Conservation (phyloP, 257 asterid species). For the Solanum rostratum region DNA sequence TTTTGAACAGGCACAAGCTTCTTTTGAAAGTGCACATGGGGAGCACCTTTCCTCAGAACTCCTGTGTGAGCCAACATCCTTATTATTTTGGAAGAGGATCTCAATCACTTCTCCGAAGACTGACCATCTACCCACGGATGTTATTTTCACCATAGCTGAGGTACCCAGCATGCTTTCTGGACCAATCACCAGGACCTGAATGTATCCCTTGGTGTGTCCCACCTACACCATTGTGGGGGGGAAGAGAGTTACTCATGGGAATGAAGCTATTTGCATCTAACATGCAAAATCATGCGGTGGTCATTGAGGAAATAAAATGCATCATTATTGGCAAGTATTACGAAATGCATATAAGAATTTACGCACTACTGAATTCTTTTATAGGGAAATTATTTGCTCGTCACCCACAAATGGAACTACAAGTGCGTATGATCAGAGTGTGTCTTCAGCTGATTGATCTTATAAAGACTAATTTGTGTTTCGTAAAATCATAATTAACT, state of each 20-base stretch:
- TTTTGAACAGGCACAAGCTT: conserved; percentile 42
- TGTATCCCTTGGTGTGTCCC: conserved; percentile 96
- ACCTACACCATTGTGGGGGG: conserved; percentile 35
- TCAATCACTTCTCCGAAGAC: conserved; percentile 86
- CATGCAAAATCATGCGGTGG: neutral
- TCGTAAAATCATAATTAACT: neutral
- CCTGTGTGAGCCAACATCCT: conserved; percentile 10
- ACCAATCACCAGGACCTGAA: conserved; percentile 85
- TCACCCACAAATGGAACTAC: neutral
- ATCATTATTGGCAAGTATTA: neutral
- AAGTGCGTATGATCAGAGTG: neutral
- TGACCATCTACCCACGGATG: conserved; percentile 88
- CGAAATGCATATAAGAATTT: neutral
- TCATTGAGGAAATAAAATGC: neutral
- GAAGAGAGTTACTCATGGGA: neutral
- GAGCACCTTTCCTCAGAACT: conserved; percentile 13
- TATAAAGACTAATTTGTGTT: neutral
- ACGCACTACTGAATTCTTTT: neutral
- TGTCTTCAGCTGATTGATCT: neutral
- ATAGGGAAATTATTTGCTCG: neutral
- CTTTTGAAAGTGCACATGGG: conserved; percentile 26
- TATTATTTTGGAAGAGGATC: conserved; percentile 23
- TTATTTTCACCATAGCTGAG: conserved; percentile 71
- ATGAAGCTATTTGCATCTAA: neutral
- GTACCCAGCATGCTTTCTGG: conserved; percentile 74